Percentiles rank a stretch among this genome's conserved stretches.
These are phyloP conservation scores for Penicillium sp. DNA, from an alignment of 2,329 filamentous ascomycete genomes.

Conservation along the genomic window DNA sequence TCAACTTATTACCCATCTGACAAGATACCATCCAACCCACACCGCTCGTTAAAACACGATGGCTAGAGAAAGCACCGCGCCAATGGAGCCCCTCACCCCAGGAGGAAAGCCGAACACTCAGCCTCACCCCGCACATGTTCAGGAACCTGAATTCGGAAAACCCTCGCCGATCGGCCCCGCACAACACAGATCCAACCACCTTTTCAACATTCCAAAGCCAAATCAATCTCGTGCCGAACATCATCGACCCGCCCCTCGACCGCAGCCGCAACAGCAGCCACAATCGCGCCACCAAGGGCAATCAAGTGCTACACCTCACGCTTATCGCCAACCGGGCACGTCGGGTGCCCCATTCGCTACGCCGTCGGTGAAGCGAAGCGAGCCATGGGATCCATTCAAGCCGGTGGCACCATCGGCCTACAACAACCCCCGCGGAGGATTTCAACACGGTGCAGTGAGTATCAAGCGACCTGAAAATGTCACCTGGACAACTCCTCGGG, in stretches of 20 bases:
- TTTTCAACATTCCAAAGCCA: constrained; percentile 54
- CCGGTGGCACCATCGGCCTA: constrained; percentile 39
- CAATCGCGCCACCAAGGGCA: constrained; percentile 10
- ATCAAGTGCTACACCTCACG: constrained; percentile 11
- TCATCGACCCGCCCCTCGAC: constrained; percentile 39
- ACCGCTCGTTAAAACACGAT: constrained; percentile 31
- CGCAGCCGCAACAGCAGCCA: constrained; percentile 16
- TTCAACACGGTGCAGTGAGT: constrained; percentile 35
- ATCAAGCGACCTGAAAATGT: constrained; percentile 52
- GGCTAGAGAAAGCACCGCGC: constrained; percentile 53
- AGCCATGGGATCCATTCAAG: constrained; percentile 42
- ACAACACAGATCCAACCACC: constrained; percentile 45
- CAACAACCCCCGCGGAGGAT: constrained; percentile 31
- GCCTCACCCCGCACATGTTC: constrained; percentile 32
- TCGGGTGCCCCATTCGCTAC: constrained; percentile 19
- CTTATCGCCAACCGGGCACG: constrained; percentile 19
- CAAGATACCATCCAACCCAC: constrained; percentile 17
- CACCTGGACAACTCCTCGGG: constrained; percentile 49
- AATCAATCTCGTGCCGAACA: constrained; percentile 52
- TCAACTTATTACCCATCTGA: neutral
- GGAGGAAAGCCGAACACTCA: constrained; percentile 36
- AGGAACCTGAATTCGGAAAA: constrained; percentile 57
- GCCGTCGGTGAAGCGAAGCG: constrained; percentile 26
- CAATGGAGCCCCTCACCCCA: constrained; percentile 35
- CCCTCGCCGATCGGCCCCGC: constrained; percentile 53